Conservation (phyloP, 495 filamentous ascomycete species). For the Darksidea phi region DNA sequence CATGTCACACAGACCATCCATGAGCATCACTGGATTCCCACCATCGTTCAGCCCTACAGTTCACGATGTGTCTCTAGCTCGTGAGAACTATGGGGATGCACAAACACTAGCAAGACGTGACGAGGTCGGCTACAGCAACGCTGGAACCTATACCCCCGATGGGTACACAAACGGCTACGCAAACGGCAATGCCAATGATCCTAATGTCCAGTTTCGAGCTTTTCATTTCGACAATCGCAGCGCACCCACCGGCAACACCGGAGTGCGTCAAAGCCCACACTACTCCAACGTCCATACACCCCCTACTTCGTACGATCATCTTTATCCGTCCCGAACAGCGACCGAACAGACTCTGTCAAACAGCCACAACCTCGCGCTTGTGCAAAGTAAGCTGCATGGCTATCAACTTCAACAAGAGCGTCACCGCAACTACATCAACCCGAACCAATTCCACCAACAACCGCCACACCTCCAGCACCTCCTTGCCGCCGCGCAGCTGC, state of each 20-base stretch:
- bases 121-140: slow-evolving; percentile 4
- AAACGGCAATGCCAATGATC: slow-evolving; percentile 25
- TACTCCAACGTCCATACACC: slow-evolving; percentile 45
- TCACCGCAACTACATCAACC: slow-evolving; percentile 26
- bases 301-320: slow-evolving; percentile 37
- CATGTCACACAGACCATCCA: slow-evolving; percentile 23
- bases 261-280: slow-evolving; percentile 37
- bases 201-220: slow-evolving; percentile 21
- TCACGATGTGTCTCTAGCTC: slow-evolving; percentile 6
- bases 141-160: slow-evolving; percentile 38
- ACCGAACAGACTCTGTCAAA: slow-evolving; percentile 46
- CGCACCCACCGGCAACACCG: slow-evolving; percentile 36
- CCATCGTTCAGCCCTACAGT: slow-evolving; percentile 13
- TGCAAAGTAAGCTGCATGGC: slow-evolving; percentile 53
- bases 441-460: slow-evolving; percentile 24
- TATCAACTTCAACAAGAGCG: slow-evolving; percentile 43
- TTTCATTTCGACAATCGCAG: slow-evolving; percentile 31
- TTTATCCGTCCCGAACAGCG: slow-evolving; percentile 29
- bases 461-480: slow-evolving; percentile 34
- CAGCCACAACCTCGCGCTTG: slow-evolving; percentile 46
- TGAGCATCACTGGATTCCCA: slow-evolving; percentile 30
- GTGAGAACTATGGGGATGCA: slow-evolving; percentile 15
- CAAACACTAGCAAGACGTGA: slow-evolving; percentile 10
- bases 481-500: slow-evolving; percentile 32
- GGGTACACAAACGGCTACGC: slow-evolving; percentile 25